These are phyloP conservation scores for Boletus rubropictus DNA, from an alignment of 768 basidiomycete species.

Conservation along the genomic window DNA sequence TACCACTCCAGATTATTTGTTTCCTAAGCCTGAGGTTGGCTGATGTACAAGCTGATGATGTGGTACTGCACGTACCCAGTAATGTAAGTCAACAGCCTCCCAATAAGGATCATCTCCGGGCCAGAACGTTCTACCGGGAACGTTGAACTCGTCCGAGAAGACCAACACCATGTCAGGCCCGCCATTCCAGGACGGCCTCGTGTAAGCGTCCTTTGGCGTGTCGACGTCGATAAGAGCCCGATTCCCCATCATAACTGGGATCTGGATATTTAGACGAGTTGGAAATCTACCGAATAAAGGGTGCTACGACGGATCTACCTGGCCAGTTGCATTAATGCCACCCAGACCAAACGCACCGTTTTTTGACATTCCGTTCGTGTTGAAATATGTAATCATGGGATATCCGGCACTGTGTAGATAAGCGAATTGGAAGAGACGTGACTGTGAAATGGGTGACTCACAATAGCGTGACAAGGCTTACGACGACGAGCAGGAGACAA, in stretches of 20 bases:
- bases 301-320: slow-evolving; percentile 36
- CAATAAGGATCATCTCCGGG: slow-evolving; percentile 82
- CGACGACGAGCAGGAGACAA: slow-evolving; percentile 53
- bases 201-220: slow-evolving; percentile 53
- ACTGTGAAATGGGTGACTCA: slow-evolving; percentile 30
- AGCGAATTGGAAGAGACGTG: not conserved
- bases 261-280: slow-evolving; percentile 20
- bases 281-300: not conserved
- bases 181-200: slow-evolving; percentile 51
- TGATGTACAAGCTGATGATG: slow-evolving; percentile 22
- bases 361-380: slow-evolving; percentile 23
- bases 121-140: slow-evolving; percentile 70
- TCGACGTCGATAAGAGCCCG: slow-evolving; percentile 55
- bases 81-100: slow-evolving; percentile 51
- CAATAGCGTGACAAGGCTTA: slow-evolving; percentile 52
- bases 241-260: slow-evolving; percentile 55
- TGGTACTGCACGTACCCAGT: slow-evolving; percentile 33
- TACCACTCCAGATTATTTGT: slow-evolving; percentile 59
- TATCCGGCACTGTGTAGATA: slow-evolving; percentile 37
- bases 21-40: slow-evolving; percentile 25
- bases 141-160: slow-evolving; percentile 80
- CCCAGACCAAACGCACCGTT: slow-evolving; percentile 54
- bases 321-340: slow-evolving; percentile 70
- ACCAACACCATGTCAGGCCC: slow-evolving; percentile 53
- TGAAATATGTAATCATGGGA: slow-evolving; percentile 38